Evolutionary conservation across 257 asterid genomes (phyloP), one percentile per base, ranked within the genome.

Genomic region (Lycium barbarum): DNA sequence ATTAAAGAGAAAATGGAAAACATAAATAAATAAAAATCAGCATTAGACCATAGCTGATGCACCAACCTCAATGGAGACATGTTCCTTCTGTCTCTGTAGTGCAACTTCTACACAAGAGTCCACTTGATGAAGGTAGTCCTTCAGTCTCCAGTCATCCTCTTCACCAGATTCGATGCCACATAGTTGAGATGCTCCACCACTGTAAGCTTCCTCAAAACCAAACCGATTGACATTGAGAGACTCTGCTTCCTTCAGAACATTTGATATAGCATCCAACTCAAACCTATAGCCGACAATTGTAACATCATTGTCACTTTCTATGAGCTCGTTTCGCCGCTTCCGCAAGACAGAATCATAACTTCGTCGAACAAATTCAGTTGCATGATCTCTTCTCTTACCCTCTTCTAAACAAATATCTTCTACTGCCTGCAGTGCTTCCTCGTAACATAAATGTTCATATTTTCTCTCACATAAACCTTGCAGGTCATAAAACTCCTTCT

Each of bases 21-120:
- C 14, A 76, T 49, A 67, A 13, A 49, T 12, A 76, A 76, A 68
- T 35, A 67, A 67, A 9, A 26, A 65, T 1, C 62, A 20, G 81
- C 62, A 49, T 7, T 49, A 84, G 74, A 74, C 72, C 36, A 83
- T 51, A 85, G 84, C 66, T 22, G 71, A 85, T 79, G 80, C 79
- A 87, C 88, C 88, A 84, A 97, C 99, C 98, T 97, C 99, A 84
- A 88, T 81, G 55, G 99, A 92, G 73, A 95, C 95, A 40, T 92
- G 96, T 78, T 97, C 99, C 83, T 97, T 97, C 91, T 92, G 99
- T 91, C 94, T 92, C 89, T 93, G 98, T 83, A 95, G 88, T 86
- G 98, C 97, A 85, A 90, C 93, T 92, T 95, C 98, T 81, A 97
- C 86, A 86, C 94, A 91, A 86, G 99, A 91, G 87, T 97, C 98